Base-by-base conservation (phyloP, 2,329 filamentous ascomycete genomes). In the Conoideocrella luteorostrata region DNA sequence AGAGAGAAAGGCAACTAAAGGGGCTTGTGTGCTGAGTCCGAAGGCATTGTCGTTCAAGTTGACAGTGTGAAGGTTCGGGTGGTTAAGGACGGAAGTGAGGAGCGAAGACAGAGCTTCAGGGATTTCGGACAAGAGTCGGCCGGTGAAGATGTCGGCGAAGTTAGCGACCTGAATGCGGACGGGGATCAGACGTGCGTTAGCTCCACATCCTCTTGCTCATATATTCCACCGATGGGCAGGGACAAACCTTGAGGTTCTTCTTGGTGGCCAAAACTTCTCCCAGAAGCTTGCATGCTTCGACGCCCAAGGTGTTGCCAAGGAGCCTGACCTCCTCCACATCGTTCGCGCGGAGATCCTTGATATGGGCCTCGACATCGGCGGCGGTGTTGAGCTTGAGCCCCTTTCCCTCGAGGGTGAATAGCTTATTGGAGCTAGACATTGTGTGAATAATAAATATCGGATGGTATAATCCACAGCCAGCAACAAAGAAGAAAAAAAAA, bases 41-140 rank as follows among this genome's bases (percentile, higher is more conserved):
- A 98, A 98, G 36, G 93, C 93, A 67, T 98, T 98, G 68, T 98
- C 93, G 68, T 91, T 95, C 32, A 98, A 78, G 67, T 97, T 94
- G 67, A 98, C 78, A 23, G 90, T 96, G 64, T 86, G 85, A 35
- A 98, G 83, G 45, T 87, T 83, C 2, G 86, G 84, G 43, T 95
- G 84, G 59, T 89, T 85, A 45, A 96, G 80, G 33, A 97, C 82
- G 4, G 91, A 84, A 32, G 83, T 89, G 43, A 98, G 82, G 38
- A 98, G 82, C 46, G 80, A 82, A 36, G 86, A 86, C 43, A 98
- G 80, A 7, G 93, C 91, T 51, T 85, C 84, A 38, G 93, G 93
- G 51, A 98, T 98, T 65, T 98, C 93, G 65, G 82, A 86, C 50
- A 97, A 81, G 36, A 97, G 80, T 53, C 93, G 88, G 24, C 87